Conservation (phyloP, 768 basidiomycete genomes). For the Lepiota brunneoincarnata region DNA sequence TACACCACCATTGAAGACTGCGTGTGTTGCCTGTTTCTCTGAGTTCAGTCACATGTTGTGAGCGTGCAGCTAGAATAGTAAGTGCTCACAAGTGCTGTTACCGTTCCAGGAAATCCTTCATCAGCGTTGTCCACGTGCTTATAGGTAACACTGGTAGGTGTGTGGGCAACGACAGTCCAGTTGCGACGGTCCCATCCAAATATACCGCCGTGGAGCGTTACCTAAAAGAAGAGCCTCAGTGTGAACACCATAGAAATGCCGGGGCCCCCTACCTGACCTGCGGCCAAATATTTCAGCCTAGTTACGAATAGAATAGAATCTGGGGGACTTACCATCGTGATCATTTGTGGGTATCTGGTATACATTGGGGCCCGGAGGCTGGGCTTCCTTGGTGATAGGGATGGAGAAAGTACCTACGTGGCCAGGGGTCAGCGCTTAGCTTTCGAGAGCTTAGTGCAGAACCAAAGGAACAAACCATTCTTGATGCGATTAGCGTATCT, state of each 20-base stretch:
- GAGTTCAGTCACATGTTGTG: not conserved
- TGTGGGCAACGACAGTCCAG: constrained; percentile 47
- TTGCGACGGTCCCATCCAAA: constrained; percentile 56
- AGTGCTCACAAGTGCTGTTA: constrained; percentile 39
- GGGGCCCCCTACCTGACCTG: constrained; percentile 20
- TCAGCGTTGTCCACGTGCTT: constrained; percentile 48
- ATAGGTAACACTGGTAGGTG: constrained; percentile 48
- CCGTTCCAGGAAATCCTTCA: constrained; percentile 54
- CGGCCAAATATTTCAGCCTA: not conserved
- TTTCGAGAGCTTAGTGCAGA: not conserved
- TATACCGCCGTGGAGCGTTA: constrained; percentile 55
- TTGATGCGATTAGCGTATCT: constrained; percentile 55
- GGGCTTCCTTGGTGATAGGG: constrained; percentile 44
- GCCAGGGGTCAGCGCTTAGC: not conserved
- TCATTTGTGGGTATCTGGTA: constrained; percentile 53
- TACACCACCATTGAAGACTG: constrained; percentile 40
- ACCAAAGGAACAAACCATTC: constrained; percentile 32
- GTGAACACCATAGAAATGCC: not conserved
- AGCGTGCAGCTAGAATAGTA: not conserved
- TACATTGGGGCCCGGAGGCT: constrained; percentile 39
- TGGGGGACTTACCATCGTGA: constrained; percentile 35
- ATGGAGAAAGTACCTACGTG: constrained; percentile 49
- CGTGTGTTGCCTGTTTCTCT: constrained; percentile 41
- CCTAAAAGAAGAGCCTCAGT: constrained; percentile 23
- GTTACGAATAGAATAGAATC: not conserved